phyloP scores from a whole-genome alignment of 257 asterid genomes.

The Solanum gandarillasii region DNA sequence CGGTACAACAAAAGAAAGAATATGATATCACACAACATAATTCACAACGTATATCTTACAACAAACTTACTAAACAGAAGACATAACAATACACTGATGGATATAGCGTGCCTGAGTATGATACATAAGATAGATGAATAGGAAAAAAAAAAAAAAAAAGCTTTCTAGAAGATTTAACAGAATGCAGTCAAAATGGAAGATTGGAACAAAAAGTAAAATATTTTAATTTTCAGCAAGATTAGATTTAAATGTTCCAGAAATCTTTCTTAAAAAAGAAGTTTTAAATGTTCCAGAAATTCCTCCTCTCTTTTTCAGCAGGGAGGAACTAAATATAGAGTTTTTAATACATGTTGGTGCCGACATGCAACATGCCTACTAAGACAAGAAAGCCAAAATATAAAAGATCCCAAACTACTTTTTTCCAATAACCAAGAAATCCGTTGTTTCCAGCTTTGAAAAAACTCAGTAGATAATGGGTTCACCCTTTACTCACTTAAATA shows the following conservation, averaged over 20 bases:
- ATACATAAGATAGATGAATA: not conserved
- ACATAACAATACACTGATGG: not conserved
- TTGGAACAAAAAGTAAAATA: not conserved
- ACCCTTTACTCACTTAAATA: not conserved
- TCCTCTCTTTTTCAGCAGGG: not conserved
- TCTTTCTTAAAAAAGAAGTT: not conserved
- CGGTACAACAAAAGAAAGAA: conserved; percentile 12
- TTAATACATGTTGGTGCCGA: not conserved
- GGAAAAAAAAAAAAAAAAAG: not conserved
- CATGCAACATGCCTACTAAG: not conserved
- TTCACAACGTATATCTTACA: not conserved
- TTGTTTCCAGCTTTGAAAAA: not conserved
- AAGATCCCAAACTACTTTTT: not conserved
- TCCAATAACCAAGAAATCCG: not conserved
- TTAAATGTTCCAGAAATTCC: not conserved
- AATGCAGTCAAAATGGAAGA: not conserved
- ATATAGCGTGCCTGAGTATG: not conserved
- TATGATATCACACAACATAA: conserved; percentile 2
- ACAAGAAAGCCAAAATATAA: not conserved
- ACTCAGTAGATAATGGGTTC: not conserved
- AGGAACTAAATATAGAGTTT: not conserved
- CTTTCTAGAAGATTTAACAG: not conserved
- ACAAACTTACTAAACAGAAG: not conserved
- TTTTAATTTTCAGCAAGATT: not conserved
- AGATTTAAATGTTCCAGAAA: not conserved